These are phyloP conservation scores for Microstegium vimineum DNA, from an alignment of 176 grass and related monocot species.

Conservation along the genomic window DNA sequence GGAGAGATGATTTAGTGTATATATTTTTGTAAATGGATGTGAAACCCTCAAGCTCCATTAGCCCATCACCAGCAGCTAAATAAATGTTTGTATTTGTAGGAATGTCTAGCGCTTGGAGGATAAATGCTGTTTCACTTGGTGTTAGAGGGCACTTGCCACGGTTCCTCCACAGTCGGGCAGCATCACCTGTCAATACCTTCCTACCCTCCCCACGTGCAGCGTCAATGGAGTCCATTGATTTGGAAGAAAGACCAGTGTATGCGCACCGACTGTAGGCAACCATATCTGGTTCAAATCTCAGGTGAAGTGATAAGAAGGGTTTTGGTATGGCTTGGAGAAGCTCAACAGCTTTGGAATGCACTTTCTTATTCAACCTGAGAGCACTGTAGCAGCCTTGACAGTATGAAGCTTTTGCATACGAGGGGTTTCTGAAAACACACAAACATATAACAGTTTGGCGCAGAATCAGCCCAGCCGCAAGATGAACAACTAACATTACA, in stretches of 20 bases:
- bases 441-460: background rate
- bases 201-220: constrained; percentile 56
- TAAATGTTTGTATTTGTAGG: constrained; percentile 71
- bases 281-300: constrained; percentile 99
- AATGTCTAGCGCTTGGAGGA: constrained; percentile 69
- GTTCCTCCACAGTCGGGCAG: constrained; percentile 68
- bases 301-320: constrained; percentile 89
- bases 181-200: constrained; percentile 62
- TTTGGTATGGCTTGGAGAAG: constrained; percentile 80
- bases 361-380: constrained; percentile 59
- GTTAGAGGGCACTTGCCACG: constrained; percentile 92
- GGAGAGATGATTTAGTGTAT: constrained; percentile 71
- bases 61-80: constrained; percentile 81
- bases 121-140: constrained; percentile 87
- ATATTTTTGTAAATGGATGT: constrained; percentile 69
- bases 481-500: background rate
- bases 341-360: constrained; percentile 59
- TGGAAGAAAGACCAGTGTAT: constrained; percentile 60
- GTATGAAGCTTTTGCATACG: constrained; percentile 72
- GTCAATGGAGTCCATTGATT: constrained; percentile 70
- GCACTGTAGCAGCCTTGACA: constrained; percentile 93
- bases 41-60: constrained; percentile 86
- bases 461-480: background rate
- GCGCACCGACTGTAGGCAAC: constrained; percentile 73
- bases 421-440: constrained; percentile 57